Evolutionary conservation across 345 rosid genomes (phyloP), one percentile per base, ranked within the genome.

Genomic region (Heritiera fomes): DNA sequence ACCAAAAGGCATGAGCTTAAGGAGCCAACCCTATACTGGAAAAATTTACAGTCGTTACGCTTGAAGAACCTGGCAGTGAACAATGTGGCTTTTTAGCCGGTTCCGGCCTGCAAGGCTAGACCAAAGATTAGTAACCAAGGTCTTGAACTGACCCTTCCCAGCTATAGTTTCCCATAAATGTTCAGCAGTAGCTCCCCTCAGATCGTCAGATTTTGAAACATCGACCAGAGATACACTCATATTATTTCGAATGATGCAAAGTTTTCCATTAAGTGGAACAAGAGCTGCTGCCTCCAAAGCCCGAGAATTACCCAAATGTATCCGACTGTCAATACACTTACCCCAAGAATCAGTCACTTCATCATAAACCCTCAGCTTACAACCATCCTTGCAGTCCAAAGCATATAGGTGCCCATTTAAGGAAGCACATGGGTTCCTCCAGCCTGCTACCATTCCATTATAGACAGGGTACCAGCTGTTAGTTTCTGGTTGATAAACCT

Each of bases 41-140:
- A 38, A 15, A 60, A 23, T 60, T 78, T 71, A 61, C 75, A 40
- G 34, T 55, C 66, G 6, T 84, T 71, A 92, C 12, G 91, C 92
- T 85, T 84, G 91, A 62, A 92, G 96, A 82, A 89, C 90, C 85
- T 92, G 93, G 79, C 96, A 90, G 77, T 92, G 96, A 77, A 92
- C 89, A 32, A 92, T 87, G 82, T 88, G 91, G 84, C 96, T 90
- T 71, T 85, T 90, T 67, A 92, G 85, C 76, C 96, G 88, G 81
- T 82, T 89, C 89, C 92, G 80, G 7, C 96, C 90, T 0, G 91
- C 91, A 10, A 92, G 78, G 78, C 89, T 92, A 30, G 91, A 92
- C 91, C 84, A 89, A n/a, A 92, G 86, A 78, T 90, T 89, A 11
- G 88, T 84, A 17, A 92, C 85, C 81, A 92, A 77, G 55, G 89